Conservation (phyloP, 805 yeast genomes). For the Maudiozyma turicensis region DNA sequence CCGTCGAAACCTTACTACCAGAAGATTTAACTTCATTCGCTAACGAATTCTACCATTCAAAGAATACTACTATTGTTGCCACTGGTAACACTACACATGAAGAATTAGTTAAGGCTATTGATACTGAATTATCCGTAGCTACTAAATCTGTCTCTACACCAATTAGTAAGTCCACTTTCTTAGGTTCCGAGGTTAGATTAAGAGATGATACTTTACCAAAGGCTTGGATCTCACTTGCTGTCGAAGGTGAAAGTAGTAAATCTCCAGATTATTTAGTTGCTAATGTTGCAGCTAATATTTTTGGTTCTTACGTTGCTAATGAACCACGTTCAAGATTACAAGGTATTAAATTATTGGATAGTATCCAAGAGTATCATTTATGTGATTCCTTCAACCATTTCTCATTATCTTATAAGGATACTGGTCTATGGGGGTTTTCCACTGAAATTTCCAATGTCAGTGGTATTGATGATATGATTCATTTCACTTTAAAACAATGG, state of each 20-base stretch:
- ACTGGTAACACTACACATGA: slow-evolving; percentile 67
- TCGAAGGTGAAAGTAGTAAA: slow-evolving; percentile 52
- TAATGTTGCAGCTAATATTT: slow-evolving; percentile 59
- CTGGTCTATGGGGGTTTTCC: slow-evolving; percentile 79
- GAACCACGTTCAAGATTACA: slow-evolving; percentile 49
- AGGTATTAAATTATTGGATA: slow-evolving; percentile 61
- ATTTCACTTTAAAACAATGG: slow-evolving; percentile 80
- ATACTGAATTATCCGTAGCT: slow-evolving; percentile 35
- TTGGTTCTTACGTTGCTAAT: slow-evolving; percentile 45
- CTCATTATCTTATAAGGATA: slow-evolving; percentile 61
- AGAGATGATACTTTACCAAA: slow-evolving; percentile 81
- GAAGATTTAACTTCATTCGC: slow-evolving; percentile 51
- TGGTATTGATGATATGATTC: slow-evolving; percentile 65
- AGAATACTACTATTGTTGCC: slow-evolving; percentile 58
- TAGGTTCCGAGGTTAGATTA: slow-evolving; percentile 80
- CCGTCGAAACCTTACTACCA: slow-evolving; percentile 46
- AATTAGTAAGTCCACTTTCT: slow-evolving; percentile 48
- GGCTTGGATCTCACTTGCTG: slow-evolving; percentile 72
- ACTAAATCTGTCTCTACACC: slow-evolving; percentile 28
- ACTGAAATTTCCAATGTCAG: slow-evolving; percentile 51
- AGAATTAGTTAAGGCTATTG: slow-evolving; percentile 56
- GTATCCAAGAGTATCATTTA: slow-evolving; percentile 62
- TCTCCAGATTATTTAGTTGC: slow-evolving; percentile 64
- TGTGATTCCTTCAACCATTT: slow-evolving; percentile 66
- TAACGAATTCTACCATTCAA: slow-evolving; percentile 45